Percentiles rank a stretch among this genome's conserved stretches.
These are phyloP conservation scores for Tieghemiomyces parasiticus DNA, from an alignment of 192 early-diverging fungal genomes.

Conservation along the genomic window DNA sequence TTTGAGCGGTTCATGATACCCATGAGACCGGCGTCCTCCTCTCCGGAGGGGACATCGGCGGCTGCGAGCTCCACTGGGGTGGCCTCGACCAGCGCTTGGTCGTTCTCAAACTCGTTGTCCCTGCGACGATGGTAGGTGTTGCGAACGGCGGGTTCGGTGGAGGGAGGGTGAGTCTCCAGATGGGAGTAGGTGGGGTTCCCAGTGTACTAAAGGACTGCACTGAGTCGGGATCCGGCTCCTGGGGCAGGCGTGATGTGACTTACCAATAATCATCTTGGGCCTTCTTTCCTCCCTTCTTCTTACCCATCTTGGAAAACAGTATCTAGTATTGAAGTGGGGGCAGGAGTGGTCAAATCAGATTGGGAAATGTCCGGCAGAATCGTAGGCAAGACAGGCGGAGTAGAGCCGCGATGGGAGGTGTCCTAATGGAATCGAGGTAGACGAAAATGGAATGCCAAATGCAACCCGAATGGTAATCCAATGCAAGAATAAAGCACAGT, in stretches of 20 bases:
- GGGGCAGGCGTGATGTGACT: neutral
- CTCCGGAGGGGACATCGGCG: constrained; percentile 27
- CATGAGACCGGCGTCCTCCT: constrained; percentile 16
- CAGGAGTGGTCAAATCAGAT: neutral
- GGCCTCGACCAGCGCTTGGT: constrained; percentile 23
- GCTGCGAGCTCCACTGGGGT: constrained; percentile 14
- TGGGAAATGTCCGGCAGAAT: no score
- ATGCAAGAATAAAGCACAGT: no score
- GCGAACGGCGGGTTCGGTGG: neutral
- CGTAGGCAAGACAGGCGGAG: no score
- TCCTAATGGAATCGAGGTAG: no score
- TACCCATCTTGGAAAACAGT: constrained; percentile 23
- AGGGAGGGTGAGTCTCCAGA: neutral
- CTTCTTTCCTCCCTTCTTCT: constrained; percentile 38
- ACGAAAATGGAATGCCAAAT: no score
- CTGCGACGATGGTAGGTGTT: constrained; percentile 12
- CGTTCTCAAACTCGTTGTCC: constrained; percentile 38
- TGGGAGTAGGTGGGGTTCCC: constrained; percentile 14
- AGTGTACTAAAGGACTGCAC: no score
- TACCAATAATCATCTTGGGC: constrained; percentile 44
- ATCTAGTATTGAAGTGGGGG: neutral
- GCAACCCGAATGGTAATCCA: no score
- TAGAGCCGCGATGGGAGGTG: no score
- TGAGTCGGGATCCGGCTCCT: no score
- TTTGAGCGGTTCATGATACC: constrained; percentile 32